These are phyloP conservation scores for Leccinellum luteum DNA, from an alignment of 768 basidiomycete species.

Conservation along the genomic window DNA sequence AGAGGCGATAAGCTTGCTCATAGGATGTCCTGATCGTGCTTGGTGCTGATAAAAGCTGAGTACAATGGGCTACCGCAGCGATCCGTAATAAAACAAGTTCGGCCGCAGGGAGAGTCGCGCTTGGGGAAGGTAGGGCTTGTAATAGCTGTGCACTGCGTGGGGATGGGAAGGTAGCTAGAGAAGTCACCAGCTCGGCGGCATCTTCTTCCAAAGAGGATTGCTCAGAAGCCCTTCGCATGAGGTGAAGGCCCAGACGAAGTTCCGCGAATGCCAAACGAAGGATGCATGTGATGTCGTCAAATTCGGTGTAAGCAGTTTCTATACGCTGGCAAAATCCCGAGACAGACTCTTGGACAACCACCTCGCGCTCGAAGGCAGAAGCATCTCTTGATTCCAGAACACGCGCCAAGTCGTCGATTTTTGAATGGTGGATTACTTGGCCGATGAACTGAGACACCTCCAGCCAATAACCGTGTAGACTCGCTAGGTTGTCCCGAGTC, in stretches of 20 bases:
- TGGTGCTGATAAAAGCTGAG: constrained; percentile 5
- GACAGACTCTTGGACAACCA: constrained; percentile 76
- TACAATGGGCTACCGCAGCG: constrained; percentile 36
- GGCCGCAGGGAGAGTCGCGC: constrained; percentile 19
- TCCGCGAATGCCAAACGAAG: constrained; percentile 65
- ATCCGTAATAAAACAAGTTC: constrained; percentile 42
- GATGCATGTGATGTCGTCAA: constrained; percentile 65
- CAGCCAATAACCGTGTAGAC: constrained; percentile 64
- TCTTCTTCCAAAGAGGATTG: constrained; percentile 17
- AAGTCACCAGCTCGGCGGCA: constrained; percentile 24
- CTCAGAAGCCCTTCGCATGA: constrained; percentile 36
- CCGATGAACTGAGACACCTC: constrained; percentile 74
- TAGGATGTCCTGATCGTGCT: constrained; percentile 48
- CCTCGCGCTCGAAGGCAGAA: constrained; percentile 52
- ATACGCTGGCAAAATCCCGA: constrained; percentile 75
- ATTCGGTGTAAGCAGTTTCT: constrained; percentile 62
- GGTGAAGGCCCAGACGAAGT: constrained; percentile 69
- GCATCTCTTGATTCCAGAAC: constrained; percentile 36
- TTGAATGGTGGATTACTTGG: constrained; percentile 49
- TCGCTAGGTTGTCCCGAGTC: constrained; percentile 41
- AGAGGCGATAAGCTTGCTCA: constrained; percentile 72
- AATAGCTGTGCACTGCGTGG: constrained; percentile 41
- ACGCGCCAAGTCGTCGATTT: constrained; percentile 47
- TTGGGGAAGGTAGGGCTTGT: constrained; percentile 21
- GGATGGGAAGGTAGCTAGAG: constrained; percentile 55